A percentile compares a stretch with the other conserved stretches of the same genome.
Evolutionary conservation across 441 rosid genomes (phyloP).

Genomic region (Gossypium aridum): DNA sequence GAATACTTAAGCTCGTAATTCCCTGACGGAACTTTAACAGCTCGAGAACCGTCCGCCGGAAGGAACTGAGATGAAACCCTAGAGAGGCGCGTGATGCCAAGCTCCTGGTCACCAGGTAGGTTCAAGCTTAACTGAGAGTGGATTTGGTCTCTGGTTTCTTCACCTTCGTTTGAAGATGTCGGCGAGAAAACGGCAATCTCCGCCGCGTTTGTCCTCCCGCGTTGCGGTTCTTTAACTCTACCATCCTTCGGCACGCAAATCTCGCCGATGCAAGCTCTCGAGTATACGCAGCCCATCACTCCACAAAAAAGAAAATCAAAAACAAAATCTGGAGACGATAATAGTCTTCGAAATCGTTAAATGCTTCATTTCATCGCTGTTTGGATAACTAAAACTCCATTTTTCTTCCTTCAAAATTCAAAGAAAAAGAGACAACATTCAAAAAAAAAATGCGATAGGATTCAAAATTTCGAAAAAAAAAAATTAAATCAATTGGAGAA

Average conservation of each 20-base stretch:
- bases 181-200: conserved; percentile 60
- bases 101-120: conserved; percentile 44
- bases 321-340: background rate
- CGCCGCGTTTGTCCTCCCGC: conserved; percentile 16
- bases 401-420: background rate
- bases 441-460: background rate
- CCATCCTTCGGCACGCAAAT: conserved; percentile 67
- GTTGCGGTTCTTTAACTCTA: conserved; percentile 35
- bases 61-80: conserved; percentile 94
- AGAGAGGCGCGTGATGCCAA: conserved; percentile 73
- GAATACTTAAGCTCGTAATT: conserved; percentile 70
- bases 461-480: background rate
- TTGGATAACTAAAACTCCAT: background rate
- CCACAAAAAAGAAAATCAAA: background rate
- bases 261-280: conserved; percentile 93
- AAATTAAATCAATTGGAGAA: background rate
- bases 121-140: conserved; percentile 30
- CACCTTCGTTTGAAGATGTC: conserved; percentile 39
- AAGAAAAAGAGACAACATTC: conserved; percentile 11
- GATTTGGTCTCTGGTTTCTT: conserved; percentile 54
- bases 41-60: conserved; percentile 81
- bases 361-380: conserved; percentile 17
- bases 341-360: conserved; percentile 12
- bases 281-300: conserved; percentile 92
- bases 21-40: conserved; percentile 52